Conservation (phyloP, 2,329 filamentous ascomycete genomes). For the Colletotrichum sp. region DNA sequence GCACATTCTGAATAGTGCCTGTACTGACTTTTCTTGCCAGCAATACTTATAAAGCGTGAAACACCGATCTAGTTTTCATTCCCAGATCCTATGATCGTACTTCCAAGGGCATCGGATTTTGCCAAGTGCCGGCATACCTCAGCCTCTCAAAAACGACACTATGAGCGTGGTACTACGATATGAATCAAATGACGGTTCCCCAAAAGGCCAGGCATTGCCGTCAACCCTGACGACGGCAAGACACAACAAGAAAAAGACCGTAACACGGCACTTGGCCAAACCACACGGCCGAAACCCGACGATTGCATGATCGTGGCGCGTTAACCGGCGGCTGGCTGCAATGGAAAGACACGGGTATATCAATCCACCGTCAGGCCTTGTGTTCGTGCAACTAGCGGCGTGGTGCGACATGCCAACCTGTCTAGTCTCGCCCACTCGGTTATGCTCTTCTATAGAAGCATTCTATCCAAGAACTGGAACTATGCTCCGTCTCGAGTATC, state of each 20-base stretch:
- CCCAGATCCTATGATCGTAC: neutral
- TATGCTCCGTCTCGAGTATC: neutral
- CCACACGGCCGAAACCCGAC: neutral
- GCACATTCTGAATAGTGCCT: neutral
- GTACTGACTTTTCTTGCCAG: neutral
- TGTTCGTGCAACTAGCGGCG: neutral
- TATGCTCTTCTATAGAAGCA: neutral
- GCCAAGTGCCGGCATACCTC: neutral
- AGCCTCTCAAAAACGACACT: neutral
- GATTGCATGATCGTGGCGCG: constrained; percentile 5
- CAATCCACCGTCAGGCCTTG: neutral
- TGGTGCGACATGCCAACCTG: neutral
- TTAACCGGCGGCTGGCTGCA: neutral
- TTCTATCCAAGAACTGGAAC: neutral
- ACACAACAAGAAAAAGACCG: neutral
- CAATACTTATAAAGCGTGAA: neutral
- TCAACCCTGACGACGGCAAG: neutral
- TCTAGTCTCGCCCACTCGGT: neutral
- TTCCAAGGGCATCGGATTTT: neutral
- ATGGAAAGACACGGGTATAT: neutral
- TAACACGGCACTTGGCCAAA: neutral
- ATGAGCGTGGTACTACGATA: neutral
- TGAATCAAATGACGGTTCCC: neutral
- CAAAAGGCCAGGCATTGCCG: neutral
- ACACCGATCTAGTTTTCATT: neutral